Evolutionary conservation across 495 filamentous ascomycete genomes (phyloP).

Genomic region (Amphirosellinia nigrospora): DNA sequence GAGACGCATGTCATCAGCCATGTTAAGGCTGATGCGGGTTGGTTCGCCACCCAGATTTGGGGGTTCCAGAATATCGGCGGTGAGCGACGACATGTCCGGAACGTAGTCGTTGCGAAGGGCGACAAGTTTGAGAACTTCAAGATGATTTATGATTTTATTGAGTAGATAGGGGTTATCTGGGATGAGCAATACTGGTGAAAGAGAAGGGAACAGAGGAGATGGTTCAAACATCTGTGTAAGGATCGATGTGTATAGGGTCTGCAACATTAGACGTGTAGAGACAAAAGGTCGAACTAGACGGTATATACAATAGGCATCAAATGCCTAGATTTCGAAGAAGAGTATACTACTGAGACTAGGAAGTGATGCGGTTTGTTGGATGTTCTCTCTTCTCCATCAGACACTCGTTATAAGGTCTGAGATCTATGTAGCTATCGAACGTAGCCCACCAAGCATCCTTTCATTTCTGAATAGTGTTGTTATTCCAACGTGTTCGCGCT

Average conservation of each 20-base stretch:
- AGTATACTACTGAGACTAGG: background rate
- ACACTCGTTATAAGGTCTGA: background rate
- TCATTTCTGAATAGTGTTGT: background rate
- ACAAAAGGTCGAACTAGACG: background rate
- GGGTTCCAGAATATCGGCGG: constrained; percentile 58
- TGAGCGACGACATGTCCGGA: constrained; percentile 70
- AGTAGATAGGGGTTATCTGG: background rate
- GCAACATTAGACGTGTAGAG: background rate
- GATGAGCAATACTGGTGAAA: background rate
- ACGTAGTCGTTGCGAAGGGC: constrained; percentile 69
- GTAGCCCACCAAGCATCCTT: background rate
- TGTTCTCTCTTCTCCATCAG: background rate
- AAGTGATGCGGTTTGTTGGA: background rate
- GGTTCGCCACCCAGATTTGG: constrained; percentile 67
- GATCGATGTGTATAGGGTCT: background rate
- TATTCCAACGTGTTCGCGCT: background rate
- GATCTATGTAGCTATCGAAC: background rate
- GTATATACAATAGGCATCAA: background rate
- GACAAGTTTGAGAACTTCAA: constrained; percentile 64
- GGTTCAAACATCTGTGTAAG: background rate
- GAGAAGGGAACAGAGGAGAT: background rate
- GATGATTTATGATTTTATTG: constrained; percentile 74
- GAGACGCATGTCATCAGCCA: constrained; percentile 57
- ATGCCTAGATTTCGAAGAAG: background rate
- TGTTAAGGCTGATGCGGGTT: constrained; percentile 59